Evolutionary conservation across 352 stramenopile genomes (phyloP).

Genomic region (Globisporangium echinulatum): DNA sequence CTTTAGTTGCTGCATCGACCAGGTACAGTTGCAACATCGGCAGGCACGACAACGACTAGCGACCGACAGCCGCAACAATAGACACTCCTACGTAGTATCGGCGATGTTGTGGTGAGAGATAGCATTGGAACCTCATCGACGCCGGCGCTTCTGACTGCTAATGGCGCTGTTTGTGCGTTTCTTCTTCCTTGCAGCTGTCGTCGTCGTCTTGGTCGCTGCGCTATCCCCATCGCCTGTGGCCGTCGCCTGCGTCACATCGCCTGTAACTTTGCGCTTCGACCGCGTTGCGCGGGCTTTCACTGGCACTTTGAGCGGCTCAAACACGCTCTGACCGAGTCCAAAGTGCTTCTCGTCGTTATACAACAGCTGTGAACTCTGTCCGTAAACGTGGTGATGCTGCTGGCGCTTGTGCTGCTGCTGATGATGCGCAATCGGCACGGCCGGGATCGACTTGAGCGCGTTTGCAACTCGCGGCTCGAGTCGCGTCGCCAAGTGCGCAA

Average conservation of each 20-base stretch:
- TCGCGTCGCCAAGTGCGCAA: conserved; percentile 10
- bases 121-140: conserved; percentile 16
- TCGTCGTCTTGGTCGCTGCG: not conserved
- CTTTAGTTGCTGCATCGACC: too few species aligned
- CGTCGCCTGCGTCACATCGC: not conserved
- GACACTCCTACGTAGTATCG: too few species aligned
- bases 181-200: conserved; percentile 17
- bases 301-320: conserved; percentile 52
- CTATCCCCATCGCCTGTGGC: not conserved
- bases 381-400: conserved; percentile 36
- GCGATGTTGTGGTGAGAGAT: too few species aligned
- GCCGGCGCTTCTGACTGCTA: conserved; percentile 42
- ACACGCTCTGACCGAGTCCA: conserved; percentile 61
- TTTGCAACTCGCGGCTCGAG: conserved; percentile 9
- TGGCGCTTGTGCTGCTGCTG: conserved; percentile 13
- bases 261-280: conserved; percentile 24
- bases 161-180: conserved; percentile 22
- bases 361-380: conserved; percentile 8
- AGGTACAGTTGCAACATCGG: too few species aligned
- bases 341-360: conserved; percentile 72
- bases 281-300: conserved; percentile 32
- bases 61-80: too few species aligned
- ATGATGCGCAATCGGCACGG: conserved; percentile 55
- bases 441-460: conserved; percentile 38
- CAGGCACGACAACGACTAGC: too few species aligned